Conservation (phyloP, 2,329 filamentous ascomycete species). For the Aspergillus flavus region DNA sequence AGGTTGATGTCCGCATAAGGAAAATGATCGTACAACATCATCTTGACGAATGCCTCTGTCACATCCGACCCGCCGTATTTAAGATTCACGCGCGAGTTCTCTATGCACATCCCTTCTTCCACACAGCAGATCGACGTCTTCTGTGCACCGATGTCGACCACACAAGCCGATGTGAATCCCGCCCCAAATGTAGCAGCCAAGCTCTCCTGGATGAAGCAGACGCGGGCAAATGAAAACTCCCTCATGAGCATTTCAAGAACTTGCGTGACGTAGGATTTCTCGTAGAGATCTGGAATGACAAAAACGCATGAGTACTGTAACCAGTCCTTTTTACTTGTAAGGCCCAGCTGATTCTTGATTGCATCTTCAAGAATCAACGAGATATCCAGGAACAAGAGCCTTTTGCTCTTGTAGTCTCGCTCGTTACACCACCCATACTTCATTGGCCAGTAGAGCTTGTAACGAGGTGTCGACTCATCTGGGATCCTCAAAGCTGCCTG, state of each 20-base stretch:
- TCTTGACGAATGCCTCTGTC: slow-evolving; percentile 92
- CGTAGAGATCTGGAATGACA: slow-evolving; percentile 94
- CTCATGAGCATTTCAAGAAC: slow-evolving; percentile 82
- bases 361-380: slow-evolving; percentile 84
- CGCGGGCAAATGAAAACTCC: slow-evolving; percentile 84
- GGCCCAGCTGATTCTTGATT: slow-evolving; percentile 78
- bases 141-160: slow-evolving; percentile 94
- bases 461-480: slow-evolving; percentile 84
- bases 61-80: slow-evolving; percentile 93
- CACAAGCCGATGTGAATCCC: slow-evolving; percentile 89
- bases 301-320: slow-evolving; percentile 94
- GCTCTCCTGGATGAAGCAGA: slow-evolving; percentile 95
- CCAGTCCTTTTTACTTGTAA: slow-evolving; percentile 79
- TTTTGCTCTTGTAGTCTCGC: slow-evolving; percentile 77
- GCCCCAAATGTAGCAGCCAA: slow-evolving; percentile 93
- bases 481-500: slow-evolving; percentile 82
- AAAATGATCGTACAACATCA: slow-evolving; percentile 96
- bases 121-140: slow-evolving; percentile 98
- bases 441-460: slow-evolving; percentile 91
- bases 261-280: slow-evolving; percentile 87
- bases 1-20: slow-evolving; percentile 95
- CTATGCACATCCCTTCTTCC: slow-evolving; percentile 91
- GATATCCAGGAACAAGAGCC: slow-evolving; percentile 82
- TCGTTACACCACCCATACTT: slow-evolving; percentile 88
- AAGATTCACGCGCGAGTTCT: slow-evolving; percentile 91